Base-by-base conservation (phyloP, 495 filamentous ascomycete species). In the Penicillium alfredii region DNA sequence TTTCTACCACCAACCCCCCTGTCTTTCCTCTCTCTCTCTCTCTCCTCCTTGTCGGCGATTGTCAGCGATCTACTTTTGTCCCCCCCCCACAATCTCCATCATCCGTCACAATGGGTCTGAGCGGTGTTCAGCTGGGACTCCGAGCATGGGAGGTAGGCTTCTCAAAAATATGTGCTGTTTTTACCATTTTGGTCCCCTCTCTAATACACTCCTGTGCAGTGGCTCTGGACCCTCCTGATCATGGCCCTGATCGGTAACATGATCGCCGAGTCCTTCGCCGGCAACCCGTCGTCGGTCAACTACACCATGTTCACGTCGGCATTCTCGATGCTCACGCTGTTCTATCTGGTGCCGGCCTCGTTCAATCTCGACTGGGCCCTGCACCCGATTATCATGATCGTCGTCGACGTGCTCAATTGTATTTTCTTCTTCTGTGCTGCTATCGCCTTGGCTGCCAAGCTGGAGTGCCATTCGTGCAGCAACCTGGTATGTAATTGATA, bases 161-260 rank as follows among this genome's bases (percentile, higher is more conserved):
- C n/a, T n/a, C n/a, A n/a, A n/a, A n/a, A n/a, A n/a, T n/a, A n/a
- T 14, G 51, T 51, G 8, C 14, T 11, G n/a, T 9, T 9, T 16
- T 9, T 4, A 26, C 11, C 20, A 12, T 15, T 25, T 35, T 20
- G 18, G 20, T 16, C 2, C 17, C 39, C 26, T 28, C 29, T 29
- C 6, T 3, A 16, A 10, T n/a, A 8, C 24, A 16, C 7, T 19
- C n/a, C 6, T 18, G 9, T 30, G 19, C 38, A 83, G 73, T 80
- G 84, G 63, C 14, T 84, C 43, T 82, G 69, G 66, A 71, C 78
- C n/a, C 58, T 86, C 18, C 68, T 86, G 52, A 53, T 81, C 46
- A 74, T 82, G 59, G 72, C 80, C 13, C 65, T 86, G 16, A 49
- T 81, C 37, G 81, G 80, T 44, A 80, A 84, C 63, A 80, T 84